A percentile compares a stretch with the other conserved stretches of the same genome.
Evolutionary conservation across 768 basidiomycete genomes (phyloP).

Genomic region (Ramaria sp.): DNA sequence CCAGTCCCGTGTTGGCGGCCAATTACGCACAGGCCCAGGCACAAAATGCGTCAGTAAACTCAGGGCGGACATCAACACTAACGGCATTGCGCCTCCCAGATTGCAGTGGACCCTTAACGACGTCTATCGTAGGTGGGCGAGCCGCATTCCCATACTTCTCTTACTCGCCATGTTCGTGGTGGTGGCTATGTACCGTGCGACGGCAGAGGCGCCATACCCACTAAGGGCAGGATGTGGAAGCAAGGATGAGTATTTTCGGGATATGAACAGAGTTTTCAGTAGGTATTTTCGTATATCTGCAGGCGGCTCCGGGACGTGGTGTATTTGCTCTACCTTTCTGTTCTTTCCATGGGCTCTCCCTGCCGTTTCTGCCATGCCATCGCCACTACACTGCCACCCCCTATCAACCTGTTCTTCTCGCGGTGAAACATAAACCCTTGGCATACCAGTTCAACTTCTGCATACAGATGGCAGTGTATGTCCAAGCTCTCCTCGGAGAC

Average conservation of each 20-base stretch:
- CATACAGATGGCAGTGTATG: slow-evolving; percentile 14
- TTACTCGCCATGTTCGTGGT: slow-evolving; percentile 78
- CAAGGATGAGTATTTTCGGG: slow-evolving; percentile 14
- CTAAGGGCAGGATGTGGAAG: slow-evolving; percentile 15
- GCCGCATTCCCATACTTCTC: slow-evolving; percentile 45
- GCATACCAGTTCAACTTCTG: slow-evolving; percentile 16
- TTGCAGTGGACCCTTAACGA: neutral
- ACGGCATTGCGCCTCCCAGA: too few relatives aligned
- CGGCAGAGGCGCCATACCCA: slow-evolving; percentile 13
- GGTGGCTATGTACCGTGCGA: slow-evolving; percentile 61
- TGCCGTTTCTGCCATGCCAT: too few relatives aligned
- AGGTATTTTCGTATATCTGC: neutral
- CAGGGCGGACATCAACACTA: neutral
- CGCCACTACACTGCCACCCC: too few relatives aligned
- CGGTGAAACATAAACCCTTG: slow-evolving; percentile 17
- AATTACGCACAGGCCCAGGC: neutral
- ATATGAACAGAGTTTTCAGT: slow-evolving; percentile 15
- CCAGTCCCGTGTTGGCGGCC: neutral
- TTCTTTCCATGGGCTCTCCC: too few relatives aligned
- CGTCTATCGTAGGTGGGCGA: neutral
- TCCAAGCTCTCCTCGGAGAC: slow-evolving; percentile 2
- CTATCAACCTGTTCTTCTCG: neutral
- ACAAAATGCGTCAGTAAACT: neutral
- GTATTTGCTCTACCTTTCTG: neutral
- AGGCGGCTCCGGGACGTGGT: neutral